Base-by-base conservation (phyloP, 2,329 filamentous ascomycete genomes). In the Lachnellula suecica region DNA sequence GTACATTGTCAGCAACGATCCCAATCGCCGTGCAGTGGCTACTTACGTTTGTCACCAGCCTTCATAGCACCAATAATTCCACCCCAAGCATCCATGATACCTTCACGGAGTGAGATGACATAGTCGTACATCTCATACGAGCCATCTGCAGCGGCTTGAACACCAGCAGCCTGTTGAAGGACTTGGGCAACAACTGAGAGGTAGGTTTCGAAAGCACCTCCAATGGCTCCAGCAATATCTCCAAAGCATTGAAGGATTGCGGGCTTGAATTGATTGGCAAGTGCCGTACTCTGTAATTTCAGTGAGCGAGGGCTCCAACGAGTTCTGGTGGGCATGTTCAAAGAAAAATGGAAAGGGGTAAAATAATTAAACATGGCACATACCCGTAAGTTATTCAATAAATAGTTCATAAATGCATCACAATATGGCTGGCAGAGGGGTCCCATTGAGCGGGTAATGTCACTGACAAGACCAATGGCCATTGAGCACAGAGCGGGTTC, bases 21-120 rank as follows among this genome's bases (percentile, higher is more conserved):
- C 46, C 22, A 35, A 17, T 10, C 25, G 20, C n/a, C 17, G 8
- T 17, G 4, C 6, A 20, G 4, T 40, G 34, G 17, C 44, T 17
- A 74, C 84, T 71, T 72, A 88, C 87, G 85, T 78, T 93, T 93
- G 66, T 77, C 77, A 66, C 87, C 89, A 47, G 80, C 74, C 78
- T 94, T 96, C 87, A 97, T 91, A 48, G 94, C 91, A 70, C 93
- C 85, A 68, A 99, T 91, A 61, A 96, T 94, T 61, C 94, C 94
- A 65, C 92, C 91, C 92, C 95, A 99, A 29, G 94, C 94, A 78
- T 99, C 94, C 87, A 97, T 96, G 62, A 99, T 97, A 63, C 93
- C 94, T 70, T 99, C 95, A 49, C 94, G 87, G 44, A 99, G 81
- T 19, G 92, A 96, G 59, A 96, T 84, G 63, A 99, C 87, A 69